phyloP scores from a whole-genome alignment of 768 basidiomycete species.

The Amanita pseudoporphyria region DNA sequence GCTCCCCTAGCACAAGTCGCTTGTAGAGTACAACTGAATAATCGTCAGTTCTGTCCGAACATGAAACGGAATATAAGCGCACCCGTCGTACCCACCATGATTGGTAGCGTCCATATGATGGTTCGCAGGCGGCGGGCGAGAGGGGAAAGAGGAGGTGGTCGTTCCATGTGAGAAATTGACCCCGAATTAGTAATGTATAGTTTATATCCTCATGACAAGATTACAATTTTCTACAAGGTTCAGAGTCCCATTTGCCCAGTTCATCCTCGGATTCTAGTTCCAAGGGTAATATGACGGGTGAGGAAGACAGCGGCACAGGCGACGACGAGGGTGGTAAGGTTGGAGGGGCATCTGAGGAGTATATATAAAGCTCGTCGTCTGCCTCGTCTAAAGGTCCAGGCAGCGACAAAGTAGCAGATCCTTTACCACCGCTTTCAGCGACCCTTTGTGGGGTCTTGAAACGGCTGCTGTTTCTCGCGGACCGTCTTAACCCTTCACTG shows the following conservation, averaged over 20 bases:
- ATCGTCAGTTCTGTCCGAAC: background rate
- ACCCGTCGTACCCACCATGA: slow-evolving; percentile 60
- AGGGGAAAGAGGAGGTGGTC: slow-evolving; percentile 14
- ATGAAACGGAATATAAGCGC: slow-evolving; percentile 15
- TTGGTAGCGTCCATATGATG: slow-evolving; percentile 54
- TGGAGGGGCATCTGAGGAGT: background rate
- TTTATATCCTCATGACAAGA: background rate
- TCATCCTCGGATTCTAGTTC: slow-evolving; percentile 19
- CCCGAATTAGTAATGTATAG: background rate
- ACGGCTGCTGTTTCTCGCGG: too few relatives aligned
- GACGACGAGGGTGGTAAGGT: background rate
- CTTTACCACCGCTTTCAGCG: too few relatives aligned
- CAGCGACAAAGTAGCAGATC: too few relatives aligned
- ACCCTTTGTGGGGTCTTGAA: too few relatives aligned
- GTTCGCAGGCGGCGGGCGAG: slow-evolving; percentile 32
- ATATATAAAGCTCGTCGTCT: background rate
- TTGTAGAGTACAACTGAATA: slow-evolving; percentile 54
- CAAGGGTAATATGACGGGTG: background rate
- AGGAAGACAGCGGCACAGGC: background rate
- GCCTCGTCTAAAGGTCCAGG: background rate
- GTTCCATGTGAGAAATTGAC: slow-evolving; percentile 4
- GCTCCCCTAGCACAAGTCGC: slow-evolving; percentile 40
- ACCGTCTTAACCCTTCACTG: too few relatives aligned
- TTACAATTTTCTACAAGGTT: too few relatives aligned
- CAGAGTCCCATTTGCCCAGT: slow-evolving; percentile 15